Base-by-base conservation (phyloP, 148 eudicot genomes). In the Talinum fruticosum region DNA sequence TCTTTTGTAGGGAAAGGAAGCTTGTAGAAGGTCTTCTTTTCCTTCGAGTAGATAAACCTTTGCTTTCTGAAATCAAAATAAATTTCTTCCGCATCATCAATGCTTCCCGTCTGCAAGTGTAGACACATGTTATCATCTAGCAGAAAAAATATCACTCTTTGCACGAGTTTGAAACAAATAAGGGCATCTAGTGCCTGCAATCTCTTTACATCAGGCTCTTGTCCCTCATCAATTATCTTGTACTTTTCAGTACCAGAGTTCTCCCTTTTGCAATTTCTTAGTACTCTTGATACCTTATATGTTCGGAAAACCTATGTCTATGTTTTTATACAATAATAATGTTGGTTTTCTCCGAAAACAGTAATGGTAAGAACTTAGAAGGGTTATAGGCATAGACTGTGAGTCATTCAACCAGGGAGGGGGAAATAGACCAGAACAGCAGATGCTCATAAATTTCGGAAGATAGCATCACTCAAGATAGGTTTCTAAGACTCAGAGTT, bases 31-130 rank as follows among this genome's bases (percentile, higher is more conserved):
- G 86, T 90, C 65, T 86, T 86, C 79, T 86, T 90, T 81, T 91
- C 99, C 76, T 77, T 83, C 37, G 97, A 96, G 86, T 85, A 93
- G 41, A 90, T 89, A 83, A 90, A 96, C 6, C 85, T 84, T 76
- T 96, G 99, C 92, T 93, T 96, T 84, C 99, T 87, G 66, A 96
- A 96, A 80, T 93, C 95, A 79, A 93, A 93, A 89, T 79, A 96
- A 69, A 96, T 87, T 80, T 96, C 97, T 80, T 89, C 97, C 59
- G n/a, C 79, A 65, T 82, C 85, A 51, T 35, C 81, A 26, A 77
- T 57, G 74, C 90, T 84, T 81, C 85, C 89, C 71, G 86, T 87
- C 83, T 88, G 81, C 97, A 75, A 78, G 32, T 69, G 66, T 53
- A 30, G 69, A 82, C 24, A 73, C 69, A 62, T 19, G 75, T 69